Evolutionary conservation across 2,329 filamentous ascomycete genomes (phyloP), one percentile per base, ranked within the genome.

Genomic region (Colletotrichum eremochloae): DNA sequence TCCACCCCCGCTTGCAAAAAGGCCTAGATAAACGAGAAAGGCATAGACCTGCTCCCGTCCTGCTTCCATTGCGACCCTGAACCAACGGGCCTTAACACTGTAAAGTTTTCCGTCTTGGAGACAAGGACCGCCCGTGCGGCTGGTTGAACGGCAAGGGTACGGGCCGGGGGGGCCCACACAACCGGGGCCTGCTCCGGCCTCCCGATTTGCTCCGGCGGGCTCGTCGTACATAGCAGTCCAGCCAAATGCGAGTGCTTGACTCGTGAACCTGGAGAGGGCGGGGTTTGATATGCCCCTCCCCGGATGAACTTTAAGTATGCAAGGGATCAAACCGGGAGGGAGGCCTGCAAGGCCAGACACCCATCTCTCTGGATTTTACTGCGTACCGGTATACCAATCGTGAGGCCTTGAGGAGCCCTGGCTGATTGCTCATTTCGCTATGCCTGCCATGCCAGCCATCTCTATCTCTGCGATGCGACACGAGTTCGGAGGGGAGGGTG

Each of bases 181-280:
- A 18, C 55, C 53, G 63, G 68, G 18, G 3, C 44, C 18, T 42
- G 56, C 29, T 36, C 62, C 53, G 67, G 24, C 40, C 42, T n/a
- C 44, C 56, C 65, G 46, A 36, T 52, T 52, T 52, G 60, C 46
- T n/a, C 40, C 46, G 33, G 46, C 46, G 57, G 57, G 58, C 44
- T 69, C 33, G 46, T 15, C 60, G 44, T 24, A 24, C 24, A 24
- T 24, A 24, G 24, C 44, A 15, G 15, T 20, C 44, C 42, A 29
- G 33, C 36, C 57, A 29, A 20, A 33, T 14, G 48, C 36, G 31
- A 9, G 50, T 8, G 18, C 57, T 53, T 71, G 68, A 71, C 64
- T 71, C 68, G 58, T 52, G 50, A 62, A 38, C 57, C 68, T 63
- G 52, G 50, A 8, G 20, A 24, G 40, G 42, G 44, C 33, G 68